Evolutionary conservation across 148 eudicot species (phyloP), one percentile per base, ranked within the genome.

Genomic region (Chenopodium formosanum): DNA sequence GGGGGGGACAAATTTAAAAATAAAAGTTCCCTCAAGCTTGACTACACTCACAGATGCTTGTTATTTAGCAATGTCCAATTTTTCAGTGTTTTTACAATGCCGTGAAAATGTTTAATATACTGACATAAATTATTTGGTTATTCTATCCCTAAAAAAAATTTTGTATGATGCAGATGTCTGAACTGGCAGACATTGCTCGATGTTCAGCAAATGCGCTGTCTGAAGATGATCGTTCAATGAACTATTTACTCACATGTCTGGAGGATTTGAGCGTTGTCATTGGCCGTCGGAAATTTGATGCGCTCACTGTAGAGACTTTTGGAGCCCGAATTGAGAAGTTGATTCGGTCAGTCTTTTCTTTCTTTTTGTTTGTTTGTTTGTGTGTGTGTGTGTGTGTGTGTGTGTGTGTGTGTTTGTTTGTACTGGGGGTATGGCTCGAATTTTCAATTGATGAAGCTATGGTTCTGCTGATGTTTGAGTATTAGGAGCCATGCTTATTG

Each of bases 301-400:
- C 98, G 3, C 94, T 94, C 48, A 96, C 97, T 29, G 98, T 96
- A 50, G 97, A 96, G 85, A 96, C 99, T 66, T 96, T 96, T 89
- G 99, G 98, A 77, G 88, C 97, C 69, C 99, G 98, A 44, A 94
- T 96, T 78, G 99, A 96, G 87, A 96, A 96, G 87, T 85, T 96
- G 79, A 96, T 96, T 72, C 87, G 95, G 99, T 94, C 64, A 81
- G 93, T 86, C 73, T 76, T 34, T 32, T 78, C 66, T 77, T 22
- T 82, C 37, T 19, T 23, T 70, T 37, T 81, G 22, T 80, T 14
- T 40, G 44, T 69, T 25, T 32, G 64, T 69, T 25, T 10, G 65
- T 22, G 23, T 79, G 56, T 56, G 75, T 25, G 14, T 50, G 2
- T 50, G 2, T 13, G 60, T 53, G 60, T 13, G 60, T 53, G 12